These are phyloP conservation scores for Mrakia frigida DNA, from an alignment of 768 basidiomycete species.

Conservation along the genomic window DNA sequence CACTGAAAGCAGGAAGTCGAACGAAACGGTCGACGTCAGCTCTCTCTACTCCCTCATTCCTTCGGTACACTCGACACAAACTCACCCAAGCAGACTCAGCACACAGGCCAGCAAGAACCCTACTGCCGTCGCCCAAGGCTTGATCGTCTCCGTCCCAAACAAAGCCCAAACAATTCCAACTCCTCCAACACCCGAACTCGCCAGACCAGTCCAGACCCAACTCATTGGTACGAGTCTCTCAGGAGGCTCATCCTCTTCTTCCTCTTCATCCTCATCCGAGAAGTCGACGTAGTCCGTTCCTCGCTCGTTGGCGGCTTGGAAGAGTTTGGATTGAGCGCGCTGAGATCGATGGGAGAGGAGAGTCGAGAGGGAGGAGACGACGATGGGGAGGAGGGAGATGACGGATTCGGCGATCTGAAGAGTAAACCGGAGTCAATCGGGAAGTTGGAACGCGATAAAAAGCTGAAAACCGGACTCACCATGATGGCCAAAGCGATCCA, in stretches of 20 bases:
- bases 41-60: not conserved
- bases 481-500: conserved; percentile 94
- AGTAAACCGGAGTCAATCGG: not conserved
- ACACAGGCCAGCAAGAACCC: conserved; percentile 77
- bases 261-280: conserved; percentile 44
- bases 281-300: conserved; percentile 39
- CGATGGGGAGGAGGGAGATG: conserved; percentile 74
- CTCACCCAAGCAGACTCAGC: conserved; percentile 80
- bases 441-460: not conserved
- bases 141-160: conserved; percentile 86
- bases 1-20: conserved; percentile 49
- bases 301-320: conserved; percentile 35
- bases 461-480: conserved; percentile 45
- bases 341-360: conserved; percentile 32
- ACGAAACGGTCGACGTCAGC: conserved; percentile 17
- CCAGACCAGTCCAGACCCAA: conserved; percentile 72
- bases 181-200: conserved; percentile 59
- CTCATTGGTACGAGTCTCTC: conserved; percentile 71
- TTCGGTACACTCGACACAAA: conserved; percentile 1
- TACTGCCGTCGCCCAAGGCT: conserved; percentile 86
- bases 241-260: conserved; percentile 60
- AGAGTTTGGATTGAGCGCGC: conserved; percentile 34
- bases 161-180: conserved; percentile 78
- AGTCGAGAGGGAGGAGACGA: conserved; percentile 47
- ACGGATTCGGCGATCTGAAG: conserved; percentile 68